These are phyloP conservation scores for Ceratobasidium papillatum DNA, from an alignment of 1,284 basidiomycete genomes.

Conservation along the genomic window DNA sequence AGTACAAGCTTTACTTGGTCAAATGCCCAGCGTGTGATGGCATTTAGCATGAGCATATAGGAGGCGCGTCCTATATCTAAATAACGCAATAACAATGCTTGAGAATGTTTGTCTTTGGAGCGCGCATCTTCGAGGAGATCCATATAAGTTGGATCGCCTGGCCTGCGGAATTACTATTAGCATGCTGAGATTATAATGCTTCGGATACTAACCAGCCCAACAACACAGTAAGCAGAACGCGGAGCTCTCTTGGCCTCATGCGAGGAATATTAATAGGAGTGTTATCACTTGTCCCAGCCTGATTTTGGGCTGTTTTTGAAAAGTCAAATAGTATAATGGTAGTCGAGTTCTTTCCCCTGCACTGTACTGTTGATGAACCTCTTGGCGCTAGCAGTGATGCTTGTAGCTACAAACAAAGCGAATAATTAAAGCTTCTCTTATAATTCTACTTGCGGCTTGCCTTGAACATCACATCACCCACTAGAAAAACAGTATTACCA, in stretches of 20 bases:
- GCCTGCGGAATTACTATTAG: neutral
- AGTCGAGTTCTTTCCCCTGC: too few species aligned
- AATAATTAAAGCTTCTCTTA: too few species aligned
- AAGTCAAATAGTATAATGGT: neutral
- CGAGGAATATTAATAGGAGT: neutral
- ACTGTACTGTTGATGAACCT: neutral
- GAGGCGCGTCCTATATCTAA: neutral
- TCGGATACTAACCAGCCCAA: slow-evolving; percentile 7
- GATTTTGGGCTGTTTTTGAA: neutral
- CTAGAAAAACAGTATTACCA: slow-evolving; percentile 16
- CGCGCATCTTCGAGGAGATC: neutral
- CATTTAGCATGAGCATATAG: neutral
- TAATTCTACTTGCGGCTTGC: too few species aligned
- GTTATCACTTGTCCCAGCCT: neutral
- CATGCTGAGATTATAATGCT: too few species aligned
- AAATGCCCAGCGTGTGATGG: neutral
- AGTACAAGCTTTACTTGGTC: slow-evolving; percentile 6
- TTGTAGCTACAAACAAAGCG: neutral
- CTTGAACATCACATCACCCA: slow-evolving; percentile 14
- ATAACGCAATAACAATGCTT: slow-evolving; percentile 1
- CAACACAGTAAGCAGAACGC: neutral
- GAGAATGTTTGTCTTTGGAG: neutral
- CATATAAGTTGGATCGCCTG: neutral
- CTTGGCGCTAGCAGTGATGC: neutral
- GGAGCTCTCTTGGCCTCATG: neutral